Conservation (phyloP, 139 green algal species). For the Chlamydomonas schloesseri region DNA sequence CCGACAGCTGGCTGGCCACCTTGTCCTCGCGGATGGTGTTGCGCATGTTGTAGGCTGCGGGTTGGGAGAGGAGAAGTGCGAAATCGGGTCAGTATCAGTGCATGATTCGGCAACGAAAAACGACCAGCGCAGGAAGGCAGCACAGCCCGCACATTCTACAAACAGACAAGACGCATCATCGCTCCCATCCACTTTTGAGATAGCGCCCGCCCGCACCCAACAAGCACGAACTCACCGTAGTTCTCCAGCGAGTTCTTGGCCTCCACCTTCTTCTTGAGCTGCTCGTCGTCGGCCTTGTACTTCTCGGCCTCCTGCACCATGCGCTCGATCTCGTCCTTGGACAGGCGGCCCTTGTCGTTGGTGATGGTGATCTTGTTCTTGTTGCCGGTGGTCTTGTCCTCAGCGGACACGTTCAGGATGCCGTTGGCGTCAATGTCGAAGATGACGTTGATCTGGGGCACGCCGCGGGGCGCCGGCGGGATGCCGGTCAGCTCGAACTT, state of each 20-base stretch:
- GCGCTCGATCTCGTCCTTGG: constrained; percentile 98
- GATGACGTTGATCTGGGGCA: constrained; percentile 95
- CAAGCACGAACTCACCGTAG: constrained; percentile 69
- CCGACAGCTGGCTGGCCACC: constrained; percentile 58
- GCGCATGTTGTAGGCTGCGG: constrained; percentile 88
- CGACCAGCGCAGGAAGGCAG: too few species aligned
- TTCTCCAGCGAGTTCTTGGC: constrained; percentile 97
- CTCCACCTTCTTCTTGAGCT: constrained; percentile 88
- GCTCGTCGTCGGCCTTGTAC: constrained; percentile 98
- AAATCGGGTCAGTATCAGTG: background rate
- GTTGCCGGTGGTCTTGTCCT: constrained; percentile 96
- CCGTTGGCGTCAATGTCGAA: constrained; percentile 99
- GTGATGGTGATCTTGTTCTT: constrained; percentile 99
- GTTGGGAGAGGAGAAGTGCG: background rate
- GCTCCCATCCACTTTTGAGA: too few species aligned
- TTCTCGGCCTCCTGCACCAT: constrained; percentile 97
- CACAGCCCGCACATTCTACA: too few species aligned
- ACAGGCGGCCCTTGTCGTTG: constrained; percentile 98
- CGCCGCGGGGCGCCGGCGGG: constrained; percentile 94
- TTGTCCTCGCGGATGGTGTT: constrained; percentile 96
- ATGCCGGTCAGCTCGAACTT: constrained; percentile 99
- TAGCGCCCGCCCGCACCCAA: too few species aligned
- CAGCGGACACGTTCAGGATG: constrained; percentile 98
- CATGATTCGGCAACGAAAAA: too few species aligned
- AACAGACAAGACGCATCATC: too few species aligned